Conservation (phyloP, 2,329 filamentous ascomycete species). For the Claviceps pazoutovae region DNA sequence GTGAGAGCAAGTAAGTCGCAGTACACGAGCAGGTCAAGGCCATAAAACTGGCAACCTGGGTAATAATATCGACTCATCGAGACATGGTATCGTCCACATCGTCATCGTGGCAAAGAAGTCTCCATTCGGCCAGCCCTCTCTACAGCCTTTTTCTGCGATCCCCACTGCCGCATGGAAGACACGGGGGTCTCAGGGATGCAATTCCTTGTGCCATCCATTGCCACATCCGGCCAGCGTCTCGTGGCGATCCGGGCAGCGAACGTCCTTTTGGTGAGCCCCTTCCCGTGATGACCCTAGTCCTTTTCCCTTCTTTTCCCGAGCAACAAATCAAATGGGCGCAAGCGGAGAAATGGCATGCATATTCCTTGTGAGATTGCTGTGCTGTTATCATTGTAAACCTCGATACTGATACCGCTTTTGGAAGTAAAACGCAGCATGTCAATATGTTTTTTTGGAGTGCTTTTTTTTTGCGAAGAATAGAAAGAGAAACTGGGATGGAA, state of each 20-base stretch:
- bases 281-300: background rate
- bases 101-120: background rate
- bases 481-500: background rate
- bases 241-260: background rate
- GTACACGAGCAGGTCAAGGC: background rate
- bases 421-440: background rate
- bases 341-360: background rate
- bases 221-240: background rate
- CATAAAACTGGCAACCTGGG: background rate
- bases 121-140: background rate
- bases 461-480: background rate
- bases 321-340: background rate
- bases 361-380: background rate
- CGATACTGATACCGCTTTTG: background rate
- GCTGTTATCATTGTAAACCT: background rate
- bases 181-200: background rate
- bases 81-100: background rate
- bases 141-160: background rate
- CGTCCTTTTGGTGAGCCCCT: background rate
- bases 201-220: background rate
- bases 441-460: background rate
- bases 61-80: background rate
- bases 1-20: background rate
- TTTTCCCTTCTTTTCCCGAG: background rate
- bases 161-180: background rate